Evolutionary conservation across 2,329 filamentous ascomycete species (phyloP).

Genomic region (Lachnellula suecica): DNA sequence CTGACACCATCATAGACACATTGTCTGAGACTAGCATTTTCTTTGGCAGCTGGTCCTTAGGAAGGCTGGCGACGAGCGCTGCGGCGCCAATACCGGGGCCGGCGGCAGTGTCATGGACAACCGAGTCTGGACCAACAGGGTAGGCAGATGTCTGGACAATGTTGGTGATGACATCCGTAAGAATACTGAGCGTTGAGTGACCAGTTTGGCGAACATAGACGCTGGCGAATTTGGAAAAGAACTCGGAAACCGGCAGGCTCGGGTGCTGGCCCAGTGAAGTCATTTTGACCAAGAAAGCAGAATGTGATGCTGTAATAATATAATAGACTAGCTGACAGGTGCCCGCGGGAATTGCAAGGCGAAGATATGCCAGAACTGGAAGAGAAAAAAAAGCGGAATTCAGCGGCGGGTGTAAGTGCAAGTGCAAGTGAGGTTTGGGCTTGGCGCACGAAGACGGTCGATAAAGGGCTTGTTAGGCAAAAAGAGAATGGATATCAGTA

Average conservation of each 20-base stretch:
- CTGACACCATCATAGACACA: slow-evolving; percentile 27
- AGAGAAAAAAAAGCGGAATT: too few relatives aligned
- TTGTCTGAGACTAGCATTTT: slow-evolving; percentile 31
- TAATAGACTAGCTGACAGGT: too few relatives aligned
- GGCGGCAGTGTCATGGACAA: slow-evolving; percentile 34
- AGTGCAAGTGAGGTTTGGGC: too few relatives aligned
- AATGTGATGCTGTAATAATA: too few relatives aligned
- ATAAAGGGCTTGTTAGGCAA: too few relatives aligned
- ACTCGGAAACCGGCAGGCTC: slow-evolving; percentile 22
- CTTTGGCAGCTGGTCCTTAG: slow-evolving; percentile 28
- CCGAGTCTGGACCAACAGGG: slow-evolving; percentile 16
- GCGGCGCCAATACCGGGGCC: slow-evolving; percentile 30
- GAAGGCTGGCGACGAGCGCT: slow-evolving; percentile 26
- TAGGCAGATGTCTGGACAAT: slow-evolving; percentile 30
- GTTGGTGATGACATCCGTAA: slow-evolving; percentile 25
- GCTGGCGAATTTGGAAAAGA: slow-evolving; percentile 33
- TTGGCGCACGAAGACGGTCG: too few relatives aligned
- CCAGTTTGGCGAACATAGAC: slow-evolving; percentile 31
- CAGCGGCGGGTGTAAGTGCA: too few relatives aligned
- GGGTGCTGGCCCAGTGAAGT: not conserved
- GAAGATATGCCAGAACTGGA: too few relatives aligned
- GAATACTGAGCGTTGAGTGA: slow-evolving; percentile 30
- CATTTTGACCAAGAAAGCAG: not conserved
- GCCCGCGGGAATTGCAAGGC: too few relatives aligned
- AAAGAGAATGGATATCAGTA: too few relatives aligned